phyloP scores from a whole-genome alignment of 257 asterid species.

The Thymus quinquecostatus region DNA sequence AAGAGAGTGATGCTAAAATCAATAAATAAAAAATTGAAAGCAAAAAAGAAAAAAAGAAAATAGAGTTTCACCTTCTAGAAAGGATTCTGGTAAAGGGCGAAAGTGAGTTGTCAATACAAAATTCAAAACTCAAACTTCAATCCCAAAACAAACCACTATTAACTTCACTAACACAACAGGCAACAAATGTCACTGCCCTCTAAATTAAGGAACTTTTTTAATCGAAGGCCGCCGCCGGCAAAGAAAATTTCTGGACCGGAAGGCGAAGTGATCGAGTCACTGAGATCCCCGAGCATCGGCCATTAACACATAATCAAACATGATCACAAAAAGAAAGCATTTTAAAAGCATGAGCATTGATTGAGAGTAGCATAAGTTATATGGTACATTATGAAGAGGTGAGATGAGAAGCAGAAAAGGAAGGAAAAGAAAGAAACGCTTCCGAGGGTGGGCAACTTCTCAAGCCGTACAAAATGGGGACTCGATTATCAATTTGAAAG shows the following conservation, averaged over 20 bases:
- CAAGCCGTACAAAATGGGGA: neutral
- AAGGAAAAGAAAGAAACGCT: neutral
- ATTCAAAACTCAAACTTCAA: neutral
- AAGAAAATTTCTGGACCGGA: neutral
- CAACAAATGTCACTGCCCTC: neutral
- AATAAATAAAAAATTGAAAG: neutral
- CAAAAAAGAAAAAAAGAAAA: neutral
- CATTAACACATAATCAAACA: neutral
- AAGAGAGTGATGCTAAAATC: too few species aligned
- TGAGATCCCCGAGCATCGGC: neutral
- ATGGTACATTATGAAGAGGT: neutral
- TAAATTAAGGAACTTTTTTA: neutral
- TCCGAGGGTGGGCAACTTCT: too few species aligned
- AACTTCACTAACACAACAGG: neutral
- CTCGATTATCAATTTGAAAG: conserved; percentile 19
- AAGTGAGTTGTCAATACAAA: neutral
- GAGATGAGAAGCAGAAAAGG: neutral
- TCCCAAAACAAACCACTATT: neutral
- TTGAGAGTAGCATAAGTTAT: neutral
- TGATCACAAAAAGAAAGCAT: neutral
- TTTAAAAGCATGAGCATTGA: neutral
- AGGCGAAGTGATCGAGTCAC: neutral
- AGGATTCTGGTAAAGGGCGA: neutral
- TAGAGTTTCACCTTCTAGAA: neutral
- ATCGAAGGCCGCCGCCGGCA: neutral